Evolutionary conservation across 1,139 yeast species (phyloP).

Genomic region (Magnusiomyces clavatus): DNA sequence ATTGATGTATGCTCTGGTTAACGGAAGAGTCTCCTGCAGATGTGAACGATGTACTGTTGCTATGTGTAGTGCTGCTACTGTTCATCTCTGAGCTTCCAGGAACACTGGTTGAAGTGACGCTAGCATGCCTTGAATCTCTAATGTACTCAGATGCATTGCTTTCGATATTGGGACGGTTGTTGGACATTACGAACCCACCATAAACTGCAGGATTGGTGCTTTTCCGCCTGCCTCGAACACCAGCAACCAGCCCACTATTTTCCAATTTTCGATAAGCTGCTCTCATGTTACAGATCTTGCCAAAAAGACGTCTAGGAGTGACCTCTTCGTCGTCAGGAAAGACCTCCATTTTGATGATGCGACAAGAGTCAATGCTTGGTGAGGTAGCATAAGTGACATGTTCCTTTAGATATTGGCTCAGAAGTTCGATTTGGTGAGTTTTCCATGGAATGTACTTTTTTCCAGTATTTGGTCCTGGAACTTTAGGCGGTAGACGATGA

Average conservation of each 20-base stretch:
- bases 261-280: conserved; percentile 12
- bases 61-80: no score
- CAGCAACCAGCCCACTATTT: no score
- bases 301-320: conserved; percentile 14
- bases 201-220: no score
- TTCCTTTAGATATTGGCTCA: conserved; percentile 9
- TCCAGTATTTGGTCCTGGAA: conserved; percentile 2
- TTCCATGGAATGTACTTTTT: conserved; percentile 14
- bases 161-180: no score
- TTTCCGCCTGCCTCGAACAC: no score
- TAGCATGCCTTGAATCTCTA: neutral
- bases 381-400: conserved; percentile 15
- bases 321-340: conserved; percentile 14
- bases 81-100: neutral
- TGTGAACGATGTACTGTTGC: neutral
- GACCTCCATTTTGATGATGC: conserved; percentile 11
- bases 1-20: neutral
- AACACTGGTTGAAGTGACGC: no score
- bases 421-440: conserved; percentile 12
- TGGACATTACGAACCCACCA: no score
- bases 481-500: no score
- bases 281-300: conserved; percentile 15
- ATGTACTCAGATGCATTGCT: neutral
- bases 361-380: conserved; percentile 12
- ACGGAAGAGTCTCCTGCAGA: neutral